Conservation (phyloP, 2,329 filamentous ascomycete genomes). For the Stemphylium lycopersici region DNA sequence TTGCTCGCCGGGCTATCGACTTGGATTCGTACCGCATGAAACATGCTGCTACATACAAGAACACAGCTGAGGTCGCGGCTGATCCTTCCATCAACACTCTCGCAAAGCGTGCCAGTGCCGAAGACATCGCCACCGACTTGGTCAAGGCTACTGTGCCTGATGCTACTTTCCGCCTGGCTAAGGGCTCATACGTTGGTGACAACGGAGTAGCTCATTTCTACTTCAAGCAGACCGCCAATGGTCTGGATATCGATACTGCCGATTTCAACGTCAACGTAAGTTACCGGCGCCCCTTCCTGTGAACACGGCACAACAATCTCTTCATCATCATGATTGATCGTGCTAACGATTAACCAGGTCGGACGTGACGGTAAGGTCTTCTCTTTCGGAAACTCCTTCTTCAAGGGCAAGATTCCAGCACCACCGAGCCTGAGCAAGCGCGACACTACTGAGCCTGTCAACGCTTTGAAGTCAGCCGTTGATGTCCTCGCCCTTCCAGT, state of each 20-base stretch:
- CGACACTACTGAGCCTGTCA: constrained; percentile 51
- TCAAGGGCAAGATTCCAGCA: constrained; percentile 52
- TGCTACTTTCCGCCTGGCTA: constrained; percentile 57
- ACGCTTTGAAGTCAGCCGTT: constrained; percentile 53
- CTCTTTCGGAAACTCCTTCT: constrained; percentile 62
- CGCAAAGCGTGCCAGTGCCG: constrained; percentile 31
- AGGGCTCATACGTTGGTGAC: constrained; percentile 61
- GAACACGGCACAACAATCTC: too few species aligned
- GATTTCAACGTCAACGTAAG: constrained; percentile 67
- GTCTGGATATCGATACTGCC: constrained; percentile 65
- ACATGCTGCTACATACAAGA: constrained; percentile 32
- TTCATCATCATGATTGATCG: neutral
- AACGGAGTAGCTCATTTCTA: constrained; percentile 65
- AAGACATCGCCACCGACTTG: constrained; percentile 41
- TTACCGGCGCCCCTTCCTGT: constrained; percentile 2
- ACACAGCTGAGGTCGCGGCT: constrained; percentile 23
- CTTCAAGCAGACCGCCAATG: constrained; percentile 65
- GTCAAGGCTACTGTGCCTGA: constrained; percentile 44
- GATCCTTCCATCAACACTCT: constrained; percentile 28
- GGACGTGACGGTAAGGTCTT: constrained; percentile 61
- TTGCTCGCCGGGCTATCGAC: constrained; percentile 35
- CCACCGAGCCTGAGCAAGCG: constrained; percentile 50
- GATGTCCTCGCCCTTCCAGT: constrained; percentile 52
- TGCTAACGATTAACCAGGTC: constrained; percentile 46
- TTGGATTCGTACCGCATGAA: constrained; percentile 42